A percentile compares a stretch with the other conserved stretches of the same genome.
phyloP scores from a whole-genome alignment of 2,329 filamentous ascomycete genomes.

The Aureobasidium sp. region DNA sequence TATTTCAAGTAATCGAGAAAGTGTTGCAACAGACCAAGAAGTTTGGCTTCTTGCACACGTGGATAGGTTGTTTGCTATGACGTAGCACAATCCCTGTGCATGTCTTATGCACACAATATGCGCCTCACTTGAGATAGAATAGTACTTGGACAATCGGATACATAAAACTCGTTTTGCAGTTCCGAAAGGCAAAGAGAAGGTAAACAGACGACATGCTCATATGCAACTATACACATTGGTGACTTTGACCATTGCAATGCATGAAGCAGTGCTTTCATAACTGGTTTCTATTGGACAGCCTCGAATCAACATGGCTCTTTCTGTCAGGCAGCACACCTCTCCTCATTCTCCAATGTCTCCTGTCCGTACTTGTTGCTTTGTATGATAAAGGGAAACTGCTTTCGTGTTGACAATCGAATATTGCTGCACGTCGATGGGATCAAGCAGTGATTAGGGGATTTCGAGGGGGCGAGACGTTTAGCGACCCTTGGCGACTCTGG shows the following conservation, averaged over 20 bases:
- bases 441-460: background rate
- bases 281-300: constrained; percentile 14
- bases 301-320: constrained; percentile 6
- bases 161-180: background rate
- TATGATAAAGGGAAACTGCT: background rate
- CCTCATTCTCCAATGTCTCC: constrained; percentile 7
- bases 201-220: constrained; percentile 6
- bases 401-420: background rate
- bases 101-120: background rate
- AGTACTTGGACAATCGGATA: background rate
- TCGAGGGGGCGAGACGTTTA: constrained; percentile 6
- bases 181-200: background rate
- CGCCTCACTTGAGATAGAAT: background rate
- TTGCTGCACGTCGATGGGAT: background rate
- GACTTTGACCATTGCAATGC: constrained; percentile 6
- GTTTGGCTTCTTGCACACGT: constrained; percentile 7
- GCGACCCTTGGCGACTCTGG: constrained; percentile 44
- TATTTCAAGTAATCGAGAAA: background rate
- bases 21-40: background rate
- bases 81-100: constrained; percentile 1
- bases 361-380: constrained; percentile 9
- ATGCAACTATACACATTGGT: constrained; percentile 14
- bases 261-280: constrained; percentile 17
- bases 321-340: background rate
- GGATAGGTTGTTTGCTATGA: constrained; percentile 3